phyloP scores from a whole-genome alignment of 1,284 basidiomycete species.

The Naganishia liquefaciens region DNA sequence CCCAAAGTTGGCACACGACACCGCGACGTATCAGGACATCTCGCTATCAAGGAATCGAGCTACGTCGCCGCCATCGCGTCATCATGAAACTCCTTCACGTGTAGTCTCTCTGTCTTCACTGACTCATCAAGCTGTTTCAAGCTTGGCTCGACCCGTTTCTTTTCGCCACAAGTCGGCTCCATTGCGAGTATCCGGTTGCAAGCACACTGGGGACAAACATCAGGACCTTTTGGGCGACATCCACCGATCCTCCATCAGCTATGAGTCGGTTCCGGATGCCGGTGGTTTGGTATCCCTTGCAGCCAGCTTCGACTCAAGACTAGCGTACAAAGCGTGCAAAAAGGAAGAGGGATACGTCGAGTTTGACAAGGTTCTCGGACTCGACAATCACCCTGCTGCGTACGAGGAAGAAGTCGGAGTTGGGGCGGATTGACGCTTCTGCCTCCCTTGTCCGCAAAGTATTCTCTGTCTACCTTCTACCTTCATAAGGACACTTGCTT shows the following conservation, averaged over 20 bases:
- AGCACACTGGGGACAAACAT: background rate
- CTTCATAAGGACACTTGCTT: too few species aligned
- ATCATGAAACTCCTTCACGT: background rate
- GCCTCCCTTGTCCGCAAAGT: too few species aligned
- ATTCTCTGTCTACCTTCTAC: too few species aligned
- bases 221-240: background rate
- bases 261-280: conserved; percentile 7
- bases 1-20: background rate
- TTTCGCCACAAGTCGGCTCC: conserved; percentile 21
- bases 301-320: conserved; percentile 27
- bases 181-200: background rate
- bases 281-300: conserved; percentile 8
- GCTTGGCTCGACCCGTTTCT: background rate
- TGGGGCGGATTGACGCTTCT: background rate
- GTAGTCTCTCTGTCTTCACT: conserved; percentile 17
- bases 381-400: conserved; percentile 12
- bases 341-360: conserved; percentile 23
- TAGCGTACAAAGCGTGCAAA: conserved; percentile 25
- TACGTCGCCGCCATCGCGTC: background rate
- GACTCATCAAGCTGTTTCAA: background rate
- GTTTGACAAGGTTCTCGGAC: conserved; percentile 30
- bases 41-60: background rate
- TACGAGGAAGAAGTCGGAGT: background rate
- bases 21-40: background rate
- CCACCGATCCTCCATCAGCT: conserved; percentile 13